These are phyloP conservation scores for Phialocephala sp. DNA, from an alignment of 2,329 filamentous ascomycete species.

Conservation along the genomic window DNA sequence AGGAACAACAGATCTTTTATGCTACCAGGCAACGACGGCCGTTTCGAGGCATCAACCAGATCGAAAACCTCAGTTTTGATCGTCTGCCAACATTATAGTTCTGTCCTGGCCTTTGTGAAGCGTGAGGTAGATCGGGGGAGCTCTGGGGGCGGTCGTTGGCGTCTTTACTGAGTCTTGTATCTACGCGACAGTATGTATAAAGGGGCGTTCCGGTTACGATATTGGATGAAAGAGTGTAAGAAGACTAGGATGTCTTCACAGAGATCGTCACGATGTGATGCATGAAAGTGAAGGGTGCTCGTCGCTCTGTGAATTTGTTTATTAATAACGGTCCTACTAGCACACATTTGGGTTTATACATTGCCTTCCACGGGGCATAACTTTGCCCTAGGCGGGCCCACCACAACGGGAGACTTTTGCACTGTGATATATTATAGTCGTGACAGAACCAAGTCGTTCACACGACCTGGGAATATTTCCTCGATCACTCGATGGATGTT, in stretches of 20 bases:
- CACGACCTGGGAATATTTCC: slow-evolving; percentile 28
- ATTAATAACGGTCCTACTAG: slow-evolving; percentile 38
- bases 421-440: slow-evolving; percentile 20
- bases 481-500: slow-evolving; percentile 27
- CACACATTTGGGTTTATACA: slow-evolving; percentile 33
- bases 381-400: slow-evolving; percentile 39
- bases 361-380: slow-evolving; percentile 33
- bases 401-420: slow-evolving; percentile 28
- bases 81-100: slow-evolving; percentile 8
- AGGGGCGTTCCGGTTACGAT: slow-evolving; percentile 8
- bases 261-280: slow-evolving; percentile 23
- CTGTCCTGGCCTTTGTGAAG: not conserved
- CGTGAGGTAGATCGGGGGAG: not conserved
- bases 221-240: slow-evolving; percentile 33
- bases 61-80: not conserved
- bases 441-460: slow-evolving; percentile 25
- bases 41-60: slow-evolving; percentile 6
- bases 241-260: slow-evolving; percentile 33
- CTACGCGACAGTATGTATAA: not conserved
- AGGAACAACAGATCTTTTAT: not conserved
- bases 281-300: slow-evolving; percentile 28
- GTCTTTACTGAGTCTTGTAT: not conserved
- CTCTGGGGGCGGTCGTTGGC: not conserved
- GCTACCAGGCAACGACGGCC: slow-evolving; percentile 25
- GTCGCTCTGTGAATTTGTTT: slow-evolving; percentile 31